Percentiles rank a stretch among this genome's conserved stretches.
These are phyloP conservation scores for Trichomonas tenax DNA, from an alignment of 208 protist genomes.

Conservation along the genomic window DNA sequence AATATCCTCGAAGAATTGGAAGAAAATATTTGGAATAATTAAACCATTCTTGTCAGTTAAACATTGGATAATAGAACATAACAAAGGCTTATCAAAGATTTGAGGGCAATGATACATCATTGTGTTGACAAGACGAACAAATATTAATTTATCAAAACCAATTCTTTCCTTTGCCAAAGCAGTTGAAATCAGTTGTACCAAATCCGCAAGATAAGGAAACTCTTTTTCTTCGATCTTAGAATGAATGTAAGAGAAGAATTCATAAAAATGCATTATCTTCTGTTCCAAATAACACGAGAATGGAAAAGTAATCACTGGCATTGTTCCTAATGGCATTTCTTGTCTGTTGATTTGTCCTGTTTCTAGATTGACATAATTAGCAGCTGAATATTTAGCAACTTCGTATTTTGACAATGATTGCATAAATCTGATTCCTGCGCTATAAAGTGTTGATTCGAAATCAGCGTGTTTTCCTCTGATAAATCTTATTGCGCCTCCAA, in stretches of 20 bases:
- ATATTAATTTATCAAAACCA: background rate
- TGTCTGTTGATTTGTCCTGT: background rate
- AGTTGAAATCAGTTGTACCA: background rate
- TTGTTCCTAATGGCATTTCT: background rate
- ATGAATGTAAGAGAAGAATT: background rate
- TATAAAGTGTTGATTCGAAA: background rate
- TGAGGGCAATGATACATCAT: background rate
- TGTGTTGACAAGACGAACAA: background rate
- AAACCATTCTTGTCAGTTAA: background rate
- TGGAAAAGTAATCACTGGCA: background rate
- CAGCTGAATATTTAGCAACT: background rate
- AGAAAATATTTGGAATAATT: background rate
- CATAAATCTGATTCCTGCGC: background rate
- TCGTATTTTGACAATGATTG: background rate
- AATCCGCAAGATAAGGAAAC: background rate
- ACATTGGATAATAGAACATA: background rate
- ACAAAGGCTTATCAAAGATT: background rate
- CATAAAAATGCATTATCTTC: background rate
- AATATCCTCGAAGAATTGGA: background rate
- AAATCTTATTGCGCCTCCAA: background rate
- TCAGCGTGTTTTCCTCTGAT: background rate
- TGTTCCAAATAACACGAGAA: background rate
- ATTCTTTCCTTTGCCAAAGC: background rate
- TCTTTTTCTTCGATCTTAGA: background rate
- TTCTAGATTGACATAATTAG: background rate